Conservation (phyloP, 352 stramenopile genomes). For the Phytopythium vexans region DNA sequence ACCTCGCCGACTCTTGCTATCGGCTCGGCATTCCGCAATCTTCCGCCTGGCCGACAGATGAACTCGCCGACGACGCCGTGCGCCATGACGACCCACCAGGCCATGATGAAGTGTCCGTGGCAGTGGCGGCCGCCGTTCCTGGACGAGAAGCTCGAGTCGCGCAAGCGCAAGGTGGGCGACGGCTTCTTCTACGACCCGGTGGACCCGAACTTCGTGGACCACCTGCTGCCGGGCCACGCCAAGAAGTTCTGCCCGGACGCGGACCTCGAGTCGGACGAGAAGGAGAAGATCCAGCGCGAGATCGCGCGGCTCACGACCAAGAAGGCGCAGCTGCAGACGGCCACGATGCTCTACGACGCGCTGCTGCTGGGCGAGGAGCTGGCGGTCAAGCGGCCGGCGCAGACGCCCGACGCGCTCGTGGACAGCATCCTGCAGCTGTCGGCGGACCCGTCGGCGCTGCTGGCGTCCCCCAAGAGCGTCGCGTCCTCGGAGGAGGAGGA, state of each 20-base stretch:
- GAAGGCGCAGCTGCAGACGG: slow-evolving; percentile 45
- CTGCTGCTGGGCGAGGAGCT: slow-evolving; percentile 16
- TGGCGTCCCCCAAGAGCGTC: slow-evolving; percentile 65
- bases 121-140: slow-evolving; percentile 85
- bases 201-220: slow-evolving; percentile 82
- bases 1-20: too few species aligned
- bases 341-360: slow-evolving; percentile 31
- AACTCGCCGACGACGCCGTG: slow-evolving; percentile 43
- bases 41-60: slow-evolving; percentile 21
- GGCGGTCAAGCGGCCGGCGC: slow-evolving; percentile 7
- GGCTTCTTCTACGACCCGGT: slow-evolving; percentile 84
- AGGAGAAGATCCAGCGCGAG: slow-evolving; percentile 78
- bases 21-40: too few species aligned
- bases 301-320: slow-evolving; percentile 79
- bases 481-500: slow-evolving; percentile 46
- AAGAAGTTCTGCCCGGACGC: slow-evolving; percentile 77
- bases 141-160: slow-evolving; percentile 75
- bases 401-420: slow-evolving; percentile 46
- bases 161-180: slow-evolving; percentile 83
- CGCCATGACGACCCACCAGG: slow-evolving; percentile 60
- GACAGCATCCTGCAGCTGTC: slow-evolving; percentile 77
- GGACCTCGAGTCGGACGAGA: slow-evolving; percentile 70
- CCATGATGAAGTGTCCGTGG: slow-evolving; percentile 88
- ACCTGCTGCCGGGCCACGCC: slow-evolving; percentile 70
- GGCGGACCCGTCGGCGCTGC: slow-evolving; percentile 43